Evolutionary conservation across 1,284 basidiomycete species (phyloP), one percentile per base, ranked within the genome.

Genomic region (Malassezia pachydermatis): DNA sequence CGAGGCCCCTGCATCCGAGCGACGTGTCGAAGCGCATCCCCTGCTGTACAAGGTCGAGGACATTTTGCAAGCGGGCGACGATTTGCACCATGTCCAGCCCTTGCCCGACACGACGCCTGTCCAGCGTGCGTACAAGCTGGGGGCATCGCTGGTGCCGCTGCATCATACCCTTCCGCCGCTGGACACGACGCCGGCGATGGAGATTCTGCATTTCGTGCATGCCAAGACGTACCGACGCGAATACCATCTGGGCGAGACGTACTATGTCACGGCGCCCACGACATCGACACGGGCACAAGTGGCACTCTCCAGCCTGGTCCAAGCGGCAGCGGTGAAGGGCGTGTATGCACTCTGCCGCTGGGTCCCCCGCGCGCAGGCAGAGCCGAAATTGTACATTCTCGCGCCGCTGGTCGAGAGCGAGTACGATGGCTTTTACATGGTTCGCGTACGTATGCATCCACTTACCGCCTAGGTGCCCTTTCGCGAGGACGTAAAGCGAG

Each of bases 401-500:
- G 55, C 51, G 32, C 65, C 67, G n/a, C 41, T 52, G 14, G 45
- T 60, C 2, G 54, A 57, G 14, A 45, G 58, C 20, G 52, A 55
- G 16, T 54, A 47, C 30, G 59, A 67, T 29, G 59, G 45, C 44
- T 59, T 67, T 41, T 54, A 51, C 46, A 46, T 50, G 39, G 28
- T 55, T 6, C 62, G 90, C 84, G n/a, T n/a, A n/a, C n/a, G n/a
- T n/a, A n/a, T n/a, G n/a, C n/a, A n/a, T n/a, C n/a, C n/a, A n/a
- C n/a, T n/a, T n/a, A n/a, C n/a, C n/a, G n/a, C n/a, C n/a, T n/a
- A 36, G n/a, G 81, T 94, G 76, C 92, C 92, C 0, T 96, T 95
- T 65, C 86, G 88, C 3, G 89, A 96, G 65, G 92, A 98, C 63
- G 76, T 90, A 45, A 80, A 87, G 53, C 83, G 81, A 55, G 88